phyloP scores from a whole-genome alignment of 345 rosid species.

The Nasturtium officinale region DNA sequence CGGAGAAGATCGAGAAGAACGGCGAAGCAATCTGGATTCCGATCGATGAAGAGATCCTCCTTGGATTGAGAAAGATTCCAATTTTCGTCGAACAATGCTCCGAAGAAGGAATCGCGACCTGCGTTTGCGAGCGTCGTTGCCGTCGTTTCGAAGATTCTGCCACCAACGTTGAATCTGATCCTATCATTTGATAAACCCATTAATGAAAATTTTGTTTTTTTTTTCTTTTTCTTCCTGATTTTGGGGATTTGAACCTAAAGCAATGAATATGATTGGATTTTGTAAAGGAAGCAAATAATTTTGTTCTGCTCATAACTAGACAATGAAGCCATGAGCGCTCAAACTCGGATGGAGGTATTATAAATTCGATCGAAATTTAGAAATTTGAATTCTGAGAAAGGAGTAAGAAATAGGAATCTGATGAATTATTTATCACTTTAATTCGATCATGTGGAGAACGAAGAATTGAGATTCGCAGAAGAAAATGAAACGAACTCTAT shows the following conservation, averaged over 20 bases:
- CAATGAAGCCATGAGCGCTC: conserved; percentile 18
- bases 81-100: conserved; percentile 76
- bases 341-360: neutral
- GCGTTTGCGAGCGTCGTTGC: conserved; percentile 94
- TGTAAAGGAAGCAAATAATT: neutral
- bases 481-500: neutral
- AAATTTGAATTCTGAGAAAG: conserved; percentile 51
- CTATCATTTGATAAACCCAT: conserved; percentile 79
- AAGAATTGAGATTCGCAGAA: neutral
- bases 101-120: conserved; percentile 85
- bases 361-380: conserved; percentile 21
- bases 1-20: conserved; percentile 97
- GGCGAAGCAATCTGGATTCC: conserved; percentile 90
- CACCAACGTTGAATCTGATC: conserved; percentile 86
- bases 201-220: neutral
- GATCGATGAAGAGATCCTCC: conserved; percentile 67
- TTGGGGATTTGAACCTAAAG: neutral
- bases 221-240: neutral
- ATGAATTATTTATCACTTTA: conserved; percentile 40
- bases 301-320: conserved; percentile 4
- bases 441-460: conserved; percentile 33
- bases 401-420: conserved; percentile 12
- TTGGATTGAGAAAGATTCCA: conserved; percentile 56
- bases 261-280: neutral
- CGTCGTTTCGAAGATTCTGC: conserved; percentile 82